phyloP scores from a whole-genome alignment of 768 basidiomycete genomes.

The Hydnomerulius pinastri region DNA sequence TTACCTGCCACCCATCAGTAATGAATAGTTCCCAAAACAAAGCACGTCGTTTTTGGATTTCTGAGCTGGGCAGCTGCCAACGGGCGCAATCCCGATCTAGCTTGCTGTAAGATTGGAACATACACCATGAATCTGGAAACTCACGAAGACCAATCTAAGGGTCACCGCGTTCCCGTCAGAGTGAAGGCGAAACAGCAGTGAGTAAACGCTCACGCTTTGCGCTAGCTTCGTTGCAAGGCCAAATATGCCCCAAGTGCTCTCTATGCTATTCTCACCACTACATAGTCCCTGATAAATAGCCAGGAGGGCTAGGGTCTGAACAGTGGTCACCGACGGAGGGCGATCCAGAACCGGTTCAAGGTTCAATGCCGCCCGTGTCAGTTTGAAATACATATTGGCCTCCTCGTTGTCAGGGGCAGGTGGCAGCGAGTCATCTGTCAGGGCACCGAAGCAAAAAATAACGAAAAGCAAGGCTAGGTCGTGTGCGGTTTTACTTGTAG shows the following conservation, averaged over 20 bases:
- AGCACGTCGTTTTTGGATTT: constrained; percentile 70
- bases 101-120: constrained; percentile 14
- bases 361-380: constrained; percentile 65
- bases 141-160: constrained; percentile 66
- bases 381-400: constrained; percentile 55
- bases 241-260: constrained; percentile 67
- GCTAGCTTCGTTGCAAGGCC: constrained; percentile 66
- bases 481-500: constrained; percentile 43
- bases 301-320: constrained; percentile 67
- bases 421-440: constrained; percentile 56
- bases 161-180: background rate
- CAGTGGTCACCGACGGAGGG: constrained; percentile 69
- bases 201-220: constrained; percentile 56
- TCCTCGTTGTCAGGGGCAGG: constrained; percentile 53
- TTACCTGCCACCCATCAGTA: constrained; percentile 74
- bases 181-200: background rate
- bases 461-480: constrained; percentile 66
- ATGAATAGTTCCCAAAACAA: constrained; percentile 77
- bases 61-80: constrained; percentile 60
- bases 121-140: constrained; percentile 26
- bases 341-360: constrained; percentile 70
- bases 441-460: constrained; percentile 61
- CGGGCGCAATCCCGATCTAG: constrained; percentile 73
- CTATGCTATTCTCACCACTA: constrained; percentile 69
- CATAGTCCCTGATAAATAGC: constrained; percentile 71